Conservation (phyloP, 345 rosid genomes). For the Eucalyptus shirleyi region DNA sequence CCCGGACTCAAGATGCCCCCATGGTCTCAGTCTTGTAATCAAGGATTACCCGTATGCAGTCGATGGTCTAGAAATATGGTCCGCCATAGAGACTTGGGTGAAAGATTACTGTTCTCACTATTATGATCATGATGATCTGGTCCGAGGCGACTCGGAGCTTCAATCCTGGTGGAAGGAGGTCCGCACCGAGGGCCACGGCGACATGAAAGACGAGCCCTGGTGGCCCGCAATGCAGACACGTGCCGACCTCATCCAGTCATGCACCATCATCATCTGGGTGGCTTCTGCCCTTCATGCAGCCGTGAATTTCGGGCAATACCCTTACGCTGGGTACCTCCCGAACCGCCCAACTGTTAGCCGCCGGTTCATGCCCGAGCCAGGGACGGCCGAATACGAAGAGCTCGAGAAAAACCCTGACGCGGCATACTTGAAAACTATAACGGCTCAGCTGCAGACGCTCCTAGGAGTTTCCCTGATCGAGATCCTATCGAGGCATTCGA, state of each 20-base stretch:
- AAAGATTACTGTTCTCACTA: conserved; percentile 63
- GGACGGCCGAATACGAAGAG: conserved; percentile 56
- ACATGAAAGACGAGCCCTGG: conserved; percentile 56
- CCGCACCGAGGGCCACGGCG: conserved; percentile 69
- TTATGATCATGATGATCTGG: conserved; percentile 43
- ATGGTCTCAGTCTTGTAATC: conserved; percentile 64
- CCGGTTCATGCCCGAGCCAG: conserved; percentile 86
- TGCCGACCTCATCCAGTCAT: conserved; percentile 42
- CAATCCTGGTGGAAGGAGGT: conserved; percentile 91
- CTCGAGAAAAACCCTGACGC: conserved; percentile 34
- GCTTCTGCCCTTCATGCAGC: conserved; percentile 98
- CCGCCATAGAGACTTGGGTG: conserved; percentile 80
- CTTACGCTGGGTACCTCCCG: conserved; percentile 92
- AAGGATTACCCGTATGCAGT: conserved; percentile 89
- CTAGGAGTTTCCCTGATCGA: conserved; percentile 85
- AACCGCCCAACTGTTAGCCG: conserved; percentile 89
- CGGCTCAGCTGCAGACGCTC: conserved; percentile 80
- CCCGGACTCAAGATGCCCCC: conserved; percentile 26
- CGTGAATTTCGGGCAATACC: conserved; percentile 91
- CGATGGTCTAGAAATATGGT: conserved; percentile 89
- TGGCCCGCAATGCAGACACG: conserved; percentile 65
- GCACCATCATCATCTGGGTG: conserved; percentile 78
- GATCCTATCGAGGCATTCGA: conserved; percentile 65
- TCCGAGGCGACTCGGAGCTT: conserved; percentile 56
- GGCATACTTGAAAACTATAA: conserved; percentile 75